Evolutionary conservation across 2,329 filamentous ascomycete genomes (phyloP), one percentile per base, ranked within the genome.

Genomic region (Diaporthe citrichinensis): DNA sequence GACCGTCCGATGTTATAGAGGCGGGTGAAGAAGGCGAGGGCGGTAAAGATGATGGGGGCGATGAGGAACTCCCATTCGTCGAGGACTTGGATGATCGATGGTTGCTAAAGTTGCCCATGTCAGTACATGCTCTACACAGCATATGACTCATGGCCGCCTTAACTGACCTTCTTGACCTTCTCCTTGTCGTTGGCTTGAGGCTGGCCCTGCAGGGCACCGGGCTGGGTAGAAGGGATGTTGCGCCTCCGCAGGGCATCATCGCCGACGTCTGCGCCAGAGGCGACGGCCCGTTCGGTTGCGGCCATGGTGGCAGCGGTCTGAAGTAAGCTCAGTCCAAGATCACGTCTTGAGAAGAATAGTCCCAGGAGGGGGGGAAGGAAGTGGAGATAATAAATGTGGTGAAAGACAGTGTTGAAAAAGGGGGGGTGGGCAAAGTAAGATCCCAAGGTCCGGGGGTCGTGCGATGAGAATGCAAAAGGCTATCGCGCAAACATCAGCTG

Each of bases 1-100:
- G 91, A 92, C 73, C 93, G 84, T 74, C 92, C 92, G 81, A 94
- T 94, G 86, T 92, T 93, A 85, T 90, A 94, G 78, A 94, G 83
- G 78, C 92, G 88, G 53, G 92, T 94, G 83, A 93, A 92, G 84
- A 93, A 87, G 74, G 92, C 90, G 72, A 92, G 83, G 78, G 87
- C 81, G 76, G 90, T 90, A 84, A 93, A 91, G 81, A 93, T 81
- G 80, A 93, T 82, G 73, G 92, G 89, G 78, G 90, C 89, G 81
- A 92, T 87, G 81, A 92, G 81, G 82, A 89, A 87, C 83, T 94
- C 89, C 89, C 91, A 90, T 84, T 92, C 86, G 80, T 89, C 87
- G 78, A 95, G 89, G 79, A 90, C 87, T 74, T 92, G 83, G 79
- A 94, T 84, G 78, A 94, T 83, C 34, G 90, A 90, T 79, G 90